Evolutionary conservation across 352 stramenopile species (phyloP), one percentile per base, ranked within the genome.

Genomic region (Peronosclerospora sorghi): DNA sequence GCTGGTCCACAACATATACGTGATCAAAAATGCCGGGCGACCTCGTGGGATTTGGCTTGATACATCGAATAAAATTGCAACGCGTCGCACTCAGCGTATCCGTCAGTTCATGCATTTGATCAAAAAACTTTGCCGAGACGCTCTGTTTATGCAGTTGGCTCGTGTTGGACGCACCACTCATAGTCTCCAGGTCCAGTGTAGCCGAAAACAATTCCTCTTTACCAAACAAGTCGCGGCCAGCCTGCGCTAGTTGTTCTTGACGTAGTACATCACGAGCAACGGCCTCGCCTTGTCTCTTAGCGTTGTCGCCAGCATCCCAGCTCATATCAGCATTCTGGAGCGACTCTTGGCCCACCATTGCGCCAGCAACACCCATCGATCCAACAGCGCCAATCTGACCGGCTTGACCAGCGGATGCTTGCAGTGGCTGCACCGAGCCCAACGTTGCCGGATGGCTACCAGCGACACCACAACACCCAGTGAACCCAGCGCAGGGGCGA

Each of bases 231-330:
- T n/a, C n/a, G n/a, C n/a, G n/a, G n/a, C n/a, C n/a, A n/a, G n/a
- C n/a, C n/a, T n/a, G n/a, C n/a, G n/a, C n/a, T n/a, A n/a, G n/a
- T n/a, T n/a, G n/a, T n/a, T n/a, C n/a, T n/a, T n/a, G n/a, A n/a
- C n/a, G n/a, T n/a, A n/a, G n/a, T n/a, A n/a, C n/a, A n/a, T 92
- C 23, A 70, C 83, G 43, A 74, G 75, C 30, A 96, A 69, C 40
- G 96, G 81, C 27, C 95, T 74, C 32, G 84, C 66, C 14, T 97
- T 58, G 52, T 97, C 88, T 41, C 86, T 83, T 9, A 82, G 83
- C 35, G 98, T 88, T 41, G 82, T 94, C 56, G 98, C 94, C 48
- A 95, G 90, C 64, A 98, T 98, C 60, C 96, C n/a, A n/a, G n/a
- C n/a, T n/a, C n/a, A n/a, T n/a, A n/a, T n/a, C n/a, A n/a, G n/a